Evolutionary conservation across 2,329 filamentous ascomycete genomes (phyloP), one percentile per base, ranked within the genome.

Genomic region (Aspergillus awamori): DNA sequence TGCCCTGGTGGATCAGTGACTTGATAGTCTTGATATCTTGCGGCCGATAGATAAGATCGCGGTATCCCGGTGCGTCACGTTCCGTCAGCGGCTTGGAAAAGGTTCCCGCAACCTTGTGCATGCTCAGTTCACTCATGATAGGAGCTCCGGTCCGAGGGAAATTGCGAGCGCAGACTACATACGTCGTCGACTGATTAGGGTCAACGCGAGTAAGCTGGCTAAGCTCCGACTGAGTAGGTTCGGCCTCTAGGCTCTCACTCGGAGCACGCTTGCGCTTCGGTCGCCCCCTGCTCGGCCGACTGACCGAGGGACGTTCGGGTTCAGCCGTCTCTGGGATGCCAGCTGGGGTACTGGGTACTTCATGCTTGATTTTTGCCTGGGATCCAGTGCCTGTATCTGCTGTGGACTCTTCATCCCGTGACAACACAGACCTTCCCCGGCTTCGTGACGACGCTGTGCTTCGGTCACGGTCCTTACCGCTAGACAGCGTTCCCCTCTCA

Each of bases 21-120:
- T 90, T 89, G 67, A 94, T 92, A 2, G 86, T 88, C 65, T 91
- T 93, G 52, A 94, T 84, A 71, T 93, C 89, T 70, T 92, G 89
- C 0, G 91, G 89, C 53, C 89, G 87, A 58, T 90, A 83, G 43
- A 94, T 89, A 56, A 93, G 85, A 64, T 87, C 86, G 63, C 85
- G 86, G 71, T 94, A 94, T 5, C 89, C 89, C 0, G 90, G 90
- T 0, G 90, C 91, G 68, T 92, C 88, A 39, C 85, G 85, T 65
- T 92, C 89, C 10, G 89, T 89, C 53, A 94, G 84, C 1, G 89
- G 88, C 58, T 88, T 88, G 28, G 89, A 88, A 71, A 94, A 94
- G 76, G 92, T 91, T 66, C 91, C 92, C 49, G 90, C 91, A 67
- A 90, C 86, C 36, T 90, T 89, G 73, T 93, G 90, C 57, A 87